phyloP scores from a whole-genome alignment of 768 basidiomycete species.

The Kwoniella pini region DNA sequence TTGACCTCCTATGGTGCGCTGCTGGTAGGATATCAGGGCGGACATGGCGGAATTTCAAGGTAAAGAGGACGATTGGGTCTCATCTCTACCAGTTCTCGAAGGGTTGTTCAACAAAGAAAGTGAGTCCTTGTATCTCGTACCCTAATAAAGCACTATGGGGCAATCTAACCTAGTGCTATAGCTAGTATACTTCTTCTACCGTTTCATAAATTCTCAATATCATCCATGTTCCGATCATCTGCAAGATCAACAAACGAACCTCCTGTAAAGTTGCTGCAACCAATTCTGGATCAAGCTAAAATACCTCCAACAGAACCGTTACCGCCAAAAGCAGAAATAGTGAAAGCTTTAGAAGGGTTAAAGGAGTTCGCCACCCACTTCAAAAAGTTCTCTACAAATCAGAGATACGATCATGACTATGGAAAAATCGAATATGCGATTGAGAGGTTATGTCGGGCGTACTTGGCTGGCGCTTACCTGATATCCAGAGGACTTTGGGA shows the following conservation, averaged over 20 bases:
- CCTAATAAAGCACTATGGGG: too few relatives aligned
- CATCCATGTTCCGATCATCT: too few relatives aligned
- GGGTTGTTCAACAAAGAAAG: slow-evolving; percentile 6
- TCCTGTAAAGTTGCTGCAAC: background rate
- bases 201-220: too few relatives aligned
- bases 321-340: background rate
- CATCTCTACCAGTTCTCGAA: slow-evolving; percentile 11
- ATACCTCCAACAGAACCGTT: background rate
- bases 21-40: too few relatives aligned
- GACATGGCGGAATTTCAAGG: too few relatives aligned
- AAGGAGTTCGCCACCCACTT: slow-evolving; percentile 12
- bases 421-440: background rate
- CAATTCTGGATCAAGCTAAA: background rate
- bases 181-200: background rate
- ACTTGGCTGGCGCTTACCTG: slow-evolving; percentile 3
- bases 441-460: background rate
- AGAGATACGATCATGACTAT: background rate
- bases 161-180: too few relatives aligned
- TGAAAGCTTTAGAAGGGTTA: slow-evolving; percentile 7
- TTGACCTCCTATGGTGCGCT: too few relatives aligned
- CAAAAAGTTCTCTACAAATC: background rate
- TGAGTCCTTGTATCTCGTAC: background rate
- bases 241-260: too few relatives aligned
- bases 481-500: background rate
- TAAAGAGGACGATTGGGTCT: too few relatives aligned